Percentiles rank a stretch among this genome's conserved stretches.
These are phyloP conservation scores for Mycosphaerella sp. DNA, from an alignment of 2,329 filamentous ascomycete genomes.

Conservation along the genomic window DNA sequence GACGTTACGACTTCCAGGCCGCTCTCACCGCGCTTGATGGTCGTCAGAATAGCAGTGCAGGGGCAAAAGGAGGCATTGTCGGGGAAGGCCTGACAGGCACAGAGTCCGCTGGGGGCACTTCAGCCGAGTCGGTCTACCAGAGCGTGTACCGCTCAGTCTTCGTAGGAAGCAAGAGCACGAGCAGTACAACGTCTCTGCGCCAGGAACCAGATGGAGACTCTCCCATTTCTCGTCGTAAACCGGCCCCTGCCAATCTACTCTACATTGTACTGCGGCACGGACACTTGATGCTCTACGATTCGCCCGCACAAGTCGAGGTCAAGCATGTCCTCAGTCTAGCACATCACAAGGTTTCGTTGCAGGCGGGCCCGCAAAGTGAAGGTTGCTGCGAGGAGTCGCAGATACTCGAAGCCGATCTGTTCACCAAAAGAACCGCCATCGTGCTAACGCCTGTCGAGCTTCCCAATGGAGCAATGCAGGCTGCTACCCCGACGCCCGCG, in stretches of 20 bases:
- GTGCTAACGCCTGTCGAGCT: constrained; percentile 28
- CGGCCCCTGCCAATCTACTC: constrained; percentile 27
- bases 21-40: constrained; percentile 28
- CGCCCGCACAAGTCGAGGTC: constrained; percentile 90
- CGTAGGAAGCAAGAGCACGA: constrained; percentile 59
- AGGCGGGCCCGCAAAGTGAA: constrained; percentile 53
- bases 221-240: constrained; percentile 14
- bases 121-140: constrained; percentile 93
- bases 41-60: constrained; percentile 14
- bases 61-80: constrained; percentile 3
- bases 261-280: constrained; percentile 61
- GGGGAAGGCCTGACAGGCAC: constrained; percentile 10
- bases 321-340: constrained; percentile 91
- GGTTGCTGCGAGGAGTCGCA: constrained; percentile 47
- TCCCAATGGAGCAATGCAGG: constrained; percentile 22
- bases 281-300: constrained; percentile 95
- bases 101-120: constrained; percentile 31
- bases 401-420: constrained; percentile 87
- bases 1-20: constrained; percentile 30
- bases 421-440: constrained; percentile 65
- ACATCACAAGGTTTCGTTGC: constrained; percentile 78
- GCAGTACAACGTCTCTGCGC: constrained; percentile 22
- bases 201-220: constrained; percentile 14
- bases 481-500: constrained; percentile 31
- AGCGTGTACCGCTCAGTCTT: constrained; percentile 97